Conservation (phyloP, 768 basidiomycete species). For the Leucosporidium scottii region DNA sequence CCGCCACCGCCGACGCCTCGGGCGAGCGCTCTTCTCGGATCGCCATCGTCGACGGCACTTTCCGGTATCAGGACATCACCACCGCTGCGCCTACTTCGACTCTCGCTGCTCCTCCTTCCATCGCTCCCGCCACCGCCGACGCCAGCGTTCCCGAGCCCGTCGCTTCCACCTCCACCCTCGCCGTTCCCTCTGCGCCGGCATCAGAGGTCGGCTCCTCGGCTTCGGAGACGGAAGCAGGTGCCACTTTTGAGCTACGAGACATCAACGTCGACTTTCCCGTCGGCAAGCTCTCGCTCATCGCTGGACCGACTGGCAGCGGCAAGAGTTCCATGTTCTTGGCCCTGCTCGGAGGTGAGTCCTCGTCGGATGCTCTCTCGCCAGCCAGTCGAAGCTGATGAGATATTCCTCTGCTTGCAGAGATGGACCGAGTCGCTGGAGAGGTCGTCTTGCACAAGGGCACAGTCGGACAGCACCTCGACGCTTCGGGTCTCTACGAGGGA, state of each 20-base stretch:
- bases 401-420: slow-evolving; percentile 19
- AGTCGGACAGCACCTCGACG: slow-evolving; percentile 14
- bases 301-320: slow-evolving; percentile 33
- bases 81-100: not conserved
- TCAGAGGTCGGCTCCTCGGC: not conserved
- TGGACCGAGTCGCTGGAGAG: slow-evolving; percentile 32
- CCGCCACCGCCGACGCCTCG: not conserved
- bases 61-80: slow-evolving; percentile 19
- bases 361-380: too few species aligned
- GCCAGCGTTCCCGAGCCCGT: slow-evolving; percentile 4
- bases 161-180: not conserved
- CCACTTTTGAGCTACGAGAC: slow-evolving; percentile 44
- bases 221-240: slow-evolving; percentile 1
- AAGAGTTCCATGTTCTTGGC: slow-evolving; percentile 33
- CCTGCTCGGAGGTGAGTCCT: slow-evolving; percentile 29
- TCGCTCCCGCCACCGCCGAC: not conserved
- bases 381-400: too few species aligned
- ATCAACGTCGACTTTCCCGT: slow-evolving; percentile 56
- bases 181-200: not conserved
- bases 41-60: slow-evolving; percentile 31
- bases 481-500: slow-evolving; percentile 49
- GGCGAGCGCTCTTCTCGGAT: not conserved
- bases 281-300: slow-evolving; percentile 52
- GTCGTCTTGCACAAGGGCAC: slow-evolving; percentile 16
- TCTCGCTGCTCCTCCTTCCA: not conserved